These are phyloP conservation scores for Eucalyptus cloeziana DNA, from an alignment of 345 rosid genomes.

Conservation along the genomic window DNA sequence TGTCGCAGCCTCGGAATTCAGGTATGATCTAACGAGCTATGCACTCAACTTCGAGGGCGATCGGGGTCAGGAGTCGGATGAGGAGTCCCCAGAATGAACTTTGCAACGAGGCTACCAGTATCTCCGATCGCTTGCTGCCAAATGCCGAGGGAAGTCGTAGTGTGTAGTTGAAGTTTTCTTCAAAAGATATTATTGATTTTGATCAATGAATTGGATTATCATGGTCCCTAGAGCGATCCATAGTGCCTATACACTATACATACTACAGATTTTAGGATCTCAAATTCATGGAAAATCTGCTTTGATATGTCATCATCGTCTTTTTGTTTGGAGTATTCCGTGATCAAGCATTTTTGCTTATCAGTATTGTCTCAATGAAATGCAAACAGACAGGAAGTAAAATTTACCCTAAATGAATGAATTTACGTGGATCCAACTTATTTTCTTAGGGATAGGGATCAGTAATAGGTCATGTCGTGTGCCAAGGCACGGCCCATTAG, in stretches of 20 bases:
- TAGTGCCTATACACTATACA: background rate
- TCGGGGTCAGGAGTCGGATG: background rate
- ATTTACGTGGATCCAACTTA: background rate
- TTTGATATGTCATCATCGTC: fast-evolving
- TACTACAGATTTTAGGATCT: background rate
- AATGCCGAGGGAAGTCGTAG: background rate
- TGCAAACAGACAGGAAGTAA: fast-evolving
- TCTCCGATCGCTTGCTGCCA: slow-evolving; percentile 14
- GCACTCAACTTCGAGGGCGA: slow-evolving; percentile 65
- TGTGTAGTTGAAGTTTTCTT: background rate
- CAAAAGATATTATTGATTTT: no score
- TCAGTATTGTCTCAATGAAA: no score
- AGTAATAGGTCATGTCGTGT: fast-evolving
- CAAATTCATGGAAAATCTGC: background rate
- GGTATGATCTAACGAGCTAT: slow-evolving; percentile 60
- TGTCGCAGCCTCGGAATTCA: slow-evolving; percentile 21
- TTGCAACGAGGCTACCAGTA: slow-evolving; percentile 23
- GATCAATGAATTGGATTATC: no score
- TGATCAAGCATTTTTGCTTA: background rate
- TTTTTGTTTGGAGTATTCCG: fast-evolving
- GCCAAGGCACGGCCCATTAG: background rate
- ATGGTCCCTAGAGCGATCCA: fast-evolving
- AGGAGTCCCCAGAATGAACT: slow-evolving; percentile 1
- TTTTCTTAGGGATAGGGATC: background rate
- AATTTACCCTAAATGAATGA: fast-evolving